Percentiles rank a stretch among this genome's conserved stretches.
These are phyloP conservation scores for Tremellales sp. DNA, from an alignment of 1,284 basidiomycete species.

Conservation along the genomic window DNA sequence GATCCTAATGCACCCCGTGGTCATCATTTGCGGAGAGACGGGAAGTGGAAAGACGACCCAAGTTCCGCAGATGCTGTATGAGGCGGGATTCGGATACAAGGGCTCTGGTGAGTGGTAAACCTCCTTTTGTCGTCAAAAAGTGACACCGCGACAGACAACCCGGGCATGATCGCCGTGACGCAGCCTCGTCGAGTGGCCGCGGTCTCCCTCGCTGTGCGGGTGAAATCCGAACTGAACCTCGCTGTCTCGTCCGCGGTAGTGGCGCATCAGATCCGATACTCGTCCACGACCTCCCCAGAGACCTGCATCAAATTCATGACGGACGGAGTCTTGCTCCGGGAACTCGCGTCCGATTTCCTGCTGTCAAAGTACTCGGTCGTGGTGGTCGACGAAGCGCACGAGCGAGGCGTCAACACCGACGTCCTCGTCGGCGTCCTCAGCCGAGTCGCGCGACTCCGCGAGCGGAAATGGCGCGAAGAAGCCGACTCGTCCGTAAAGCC, in stretches of 20 bases:
- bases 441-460: conserved; percentile 81
- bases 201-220: conserved; percentile 89
- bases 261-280: conserved; percentile 97
- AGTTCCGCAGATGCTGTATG: conserved; percentile 87
- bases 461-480: conserved; percentile 74
- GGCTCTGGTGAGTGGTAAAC: conserved; percentile 60
- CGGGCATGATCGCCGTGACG: conserved; percentile 96
- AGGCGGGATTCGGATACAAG: conserved; percentile 87
- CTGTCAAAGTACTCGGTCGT: conserved; percentile 88
- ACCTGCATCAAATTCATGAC: conserved; percentile 99
- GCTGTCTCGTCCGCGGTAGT: conserved; percentile 63
- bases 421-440: conserved; percentile 94
- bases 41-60: conserved; percentile 99
- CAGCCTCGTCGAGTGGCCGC: conserved; percentile 97
- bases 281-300: conserved; percentile 79
- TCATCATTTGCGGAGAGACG: conserved; percentile 76
- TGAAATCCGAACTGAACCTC: conserved; percentile 81
- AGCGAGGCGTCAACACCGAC: conserved; percentile 97
- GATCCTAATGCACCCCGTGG: conserved; percentile 75
- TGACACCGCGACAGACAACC: conserved; percentile 65
- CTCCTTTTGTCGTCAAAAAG: neutral
- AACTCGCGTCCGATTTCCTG: conserved; percentile 86
- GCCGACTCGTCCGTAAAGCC: conserved; percentile 57
- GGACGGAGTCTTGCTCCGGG: conserved; percentile 91
- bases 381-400: conserved; percentile 97